Percentiles rank a stretch among this genome's conserved stretches.
Evolutionary conservation across 371 early-diverging fungal genomes (phyloP).

Genomic region (Apophysomyces ossiformis): DNA sequence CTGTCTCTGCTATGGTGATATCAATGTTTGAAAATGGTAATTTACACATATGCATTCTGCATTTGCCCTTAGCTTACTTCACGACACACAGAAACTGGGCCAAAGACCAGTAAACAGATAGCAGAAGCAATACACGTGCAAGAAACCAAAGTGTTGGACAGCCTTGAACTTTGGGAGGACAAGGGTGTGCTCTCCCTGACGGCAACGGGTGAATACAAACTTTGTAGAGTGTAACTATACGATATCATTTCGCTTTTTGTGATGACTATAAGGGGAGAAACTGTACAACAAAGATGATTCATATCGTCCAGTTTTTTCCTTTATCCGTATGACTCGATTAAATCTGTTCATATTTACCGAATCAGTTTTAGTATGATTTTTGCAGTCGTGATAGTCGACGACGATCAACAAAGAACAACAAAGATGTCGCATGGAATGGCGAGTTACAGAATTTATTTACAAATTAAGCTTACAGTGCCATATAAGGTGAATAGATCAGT

Average conservation of each 20-base stretch:
- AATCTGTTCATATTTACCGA: slow-evolving; percentile 9
- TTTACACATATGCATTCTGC: too few relatives aligned
- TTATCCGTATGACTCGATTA: background rate
- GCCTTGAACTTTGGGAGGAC: slow-evolving; percentile 31
- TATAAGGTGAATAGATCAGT: background rate
- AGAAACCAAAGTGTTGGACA: slow-evolving; percentile 15
- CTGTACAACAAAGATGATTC: slow-evolving; percentile 6
- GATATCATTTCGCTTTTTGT: background rate
- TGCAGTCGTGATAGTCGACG: background rate
- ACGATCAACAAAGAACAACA: background rate
- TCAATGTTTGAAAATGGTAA: slow-evolving; percentile 31
- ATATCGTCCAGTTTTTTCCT: too few relatives aligned
- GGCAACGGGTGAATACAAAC: slow-evolving; percentile 21
- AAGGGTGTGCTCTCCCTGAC: slow-evolving; percentile 22
- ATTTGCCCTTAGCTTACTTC: too few relatives aligned
- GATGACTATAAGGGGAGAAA: too few relatives aligned
- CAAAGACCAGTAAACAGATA: slow-evolving; percentile 24
- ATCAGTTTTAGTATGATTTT: background rate
- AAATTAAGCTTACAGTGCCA: background rate
- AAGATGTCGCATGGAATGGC: background rate
- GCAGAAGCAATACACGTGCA: slow-evolving; percentile 7
- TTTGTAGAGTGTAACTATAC: slow-evolving; percentile 22
- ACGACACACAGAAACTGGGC: background rate
- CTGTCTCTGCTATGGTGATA: slow-evolving; percentile 35
- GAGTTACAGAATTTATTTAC: background rate